Percentiles rank a stretch among this genome's conserved stretches.
These are phyloP conservation scores for Agrocybe pediades DNA, from an alignment of 768 basidiomycete genomes.

Conservation along the genomic window DNA sequence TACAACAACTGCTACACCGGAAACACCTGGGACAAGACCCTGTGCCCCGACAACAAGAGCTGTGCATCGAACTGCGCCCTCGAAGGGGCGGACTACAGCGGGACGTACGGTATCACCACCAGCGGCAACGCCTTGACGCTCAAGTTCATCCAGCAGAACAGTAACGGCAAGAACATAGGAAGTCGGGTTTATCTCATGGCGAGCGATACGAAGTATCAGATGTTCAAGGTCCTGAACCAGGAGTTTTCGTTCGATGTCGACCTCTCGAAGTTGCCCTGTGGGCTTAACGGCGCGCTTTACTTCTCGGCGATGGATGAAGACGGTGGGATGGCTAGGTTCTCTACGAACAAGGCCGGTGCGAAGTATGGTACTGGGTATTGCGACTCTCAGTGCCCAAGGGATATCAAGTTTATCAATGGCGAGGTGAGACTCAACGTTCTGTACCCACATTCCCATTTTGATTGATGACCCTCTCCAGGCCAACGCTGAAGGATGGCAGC, in stretches of 20 bases:
- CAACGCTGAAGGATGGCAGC: conserved; percentile 21
- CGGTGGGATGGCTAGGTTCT: conserved; percentile 46
- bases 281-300: conserved; percentile 61
- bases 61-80: conserved; percentile 48
- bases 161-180: conserved; percentile 38
- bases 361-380: background rate
- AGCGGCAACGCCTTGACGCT: conserved; percentile 47
- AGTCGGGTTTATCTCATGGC: conserved; percentile 54
- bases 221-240: conserved; percentile 49
- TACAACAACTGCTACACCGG: conserved; percentile 56
- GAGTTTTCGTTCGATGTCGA: conserved; percentile 66
- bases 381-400: background rate
- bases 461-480: conserved; percentile 13
- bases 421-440: background rate
- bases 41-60: conserved; percentile 48
- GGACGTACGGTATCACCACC: conserved; percentile 53
- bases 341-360: conserved; percentile 50
- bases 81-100: conserved; percentile 49
- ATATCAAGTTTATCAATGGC: background rate
- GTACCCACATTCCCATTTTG: background rate
- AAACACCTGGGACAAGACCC: conserved; percentile 51
- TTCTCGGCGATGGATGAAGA: conserved; percentile 57
- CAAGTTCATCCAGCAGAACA: conserved; percentile 44
- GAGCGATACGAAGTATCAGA: conserved; percentile 42
- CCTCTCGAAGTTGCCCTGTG: conserved; percentile 56